These are phyloP conservation scores for Eucalyptus sp. DNA, from an alignment of 345 rosid species.

Conservation along the genomic window DNA sequence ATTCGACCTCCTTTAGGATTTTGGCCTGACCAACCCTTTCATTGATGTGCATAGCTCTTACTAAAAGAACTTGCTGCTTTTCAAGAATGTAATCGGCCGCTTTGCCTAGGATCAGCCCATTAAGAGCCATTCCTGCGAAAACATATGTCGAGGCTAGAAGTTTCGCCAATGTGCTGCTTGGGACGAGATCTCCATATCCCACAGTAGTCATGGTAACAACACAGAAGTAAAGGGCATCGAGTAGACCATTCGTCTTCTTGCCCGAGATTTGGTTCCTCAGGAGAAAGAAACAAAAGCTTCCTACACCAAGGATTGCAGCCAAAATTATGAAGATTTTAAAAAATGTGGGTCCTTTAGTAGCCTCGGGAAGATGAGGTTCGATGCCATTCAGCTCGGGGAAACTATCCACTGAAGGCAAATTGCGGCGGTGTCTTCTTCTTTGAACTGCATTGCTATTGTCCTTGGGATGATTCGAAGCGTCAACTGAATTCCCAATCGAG, in stretches of 20 bases:
- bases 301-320: constrained; percentile 16
- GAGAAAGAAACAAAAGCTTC: constrained; percentile 31
- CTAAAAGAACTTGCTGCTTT: constrained; percentile 32
- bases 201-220: constrained; percentile 54
- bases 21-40: constrained; percentile 12
- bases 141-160: constrained; percentile 30
- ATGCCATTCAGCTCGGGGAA: not conserved
- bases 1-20: constrained; percentile 23
- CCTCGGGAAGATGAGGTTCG: not conserved
- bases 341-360: constrained; percentile 3
- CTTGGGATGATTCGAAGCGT: not conserved
- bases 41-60: constrained; percentile 19
- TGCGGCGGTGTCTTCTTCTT: constrained; percentile 6
- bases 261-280: constrained; percentile 30
- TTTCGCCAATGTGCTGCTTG: constrained; percentile 21
- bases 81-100: constrained; percentile 45
- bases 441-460: constrained; percentile 5
- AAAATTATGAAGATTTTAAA: constrained; percentile 7
- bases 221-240: constrained; percentile 43
- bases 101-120: constrained; percentile 28
- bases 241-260: constrained; percentile 29
- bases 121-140: constrained; percentile 36
- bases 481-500: constrained; percentile 6
- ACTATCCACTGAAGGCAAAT: not conserved
- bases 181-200: constrained; percentile 58